A percentile compares a stretch with the other conserved stretches of the same genome.
phyloP scores from a whole-genome alignment of 148 eudicot species.

The Chenopodium berlandieri region DNA sequence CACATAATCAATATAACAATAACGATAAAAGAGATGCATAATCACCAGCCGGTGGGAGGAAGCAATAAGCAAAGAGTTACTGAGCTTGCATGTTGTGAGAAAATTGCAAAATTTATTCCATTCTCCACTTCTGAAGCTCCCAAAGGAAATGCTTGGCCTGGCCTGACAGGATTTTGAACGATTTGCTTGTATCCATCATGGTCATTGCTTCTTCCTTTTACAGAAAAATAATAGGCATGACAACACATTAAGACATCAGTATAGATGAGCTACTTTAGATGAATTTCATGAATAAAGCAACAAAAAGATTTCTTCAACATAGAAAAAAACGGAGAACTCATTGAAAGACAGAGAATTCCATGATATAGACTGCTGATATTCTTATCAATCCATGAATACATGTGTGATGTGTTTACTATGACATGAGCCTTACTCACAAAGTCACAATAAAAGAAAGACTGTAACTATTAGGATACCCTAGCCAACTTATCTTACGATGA shows the following conservation, averaged over 20 bases:
- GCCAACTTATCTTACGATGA: no score
- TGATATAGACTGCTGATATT: background rate
- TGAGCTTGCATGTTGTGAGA: constrained; percentile 83
- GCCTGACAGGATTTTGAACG: constrained; percentile 57
- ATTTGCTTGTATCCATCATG: constrained; percentile 34
- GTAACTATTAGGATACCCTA: no score
- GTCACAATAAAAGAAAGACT: no score
- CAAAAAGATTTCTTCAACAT: background rate
- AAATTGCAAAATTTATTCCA: constrained; percentile 88
- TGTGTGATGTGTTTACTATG: background rate
- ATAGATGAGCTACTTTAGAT: background rate
- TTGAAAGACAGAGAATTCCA: background rate
- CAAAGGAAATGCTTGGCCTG: constrained; percentile 82
- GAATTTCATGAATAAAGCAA: background rate
- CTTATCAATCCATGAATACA: no score
- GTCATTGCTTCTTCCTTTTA: constrained; percentile 63
- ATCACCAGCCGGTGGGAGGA: constrained; percentile 62
- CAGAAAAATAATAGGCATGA: constrained; percentile 13
- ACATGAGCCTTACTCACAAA: no score
- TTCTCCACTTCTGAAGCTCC: constrained; percentile 88
- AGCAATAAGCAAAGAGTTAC: constrained; percentile 73
- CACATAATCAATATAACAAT: background rate
- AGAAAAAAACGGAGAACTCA: no score
- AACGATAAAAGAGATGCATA: constrained; percentile 10
- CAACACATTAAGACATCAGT: background rate